Base-by-base conservation (phyloP, 345 rosid species). In the Murraya koenigii region DNA sequence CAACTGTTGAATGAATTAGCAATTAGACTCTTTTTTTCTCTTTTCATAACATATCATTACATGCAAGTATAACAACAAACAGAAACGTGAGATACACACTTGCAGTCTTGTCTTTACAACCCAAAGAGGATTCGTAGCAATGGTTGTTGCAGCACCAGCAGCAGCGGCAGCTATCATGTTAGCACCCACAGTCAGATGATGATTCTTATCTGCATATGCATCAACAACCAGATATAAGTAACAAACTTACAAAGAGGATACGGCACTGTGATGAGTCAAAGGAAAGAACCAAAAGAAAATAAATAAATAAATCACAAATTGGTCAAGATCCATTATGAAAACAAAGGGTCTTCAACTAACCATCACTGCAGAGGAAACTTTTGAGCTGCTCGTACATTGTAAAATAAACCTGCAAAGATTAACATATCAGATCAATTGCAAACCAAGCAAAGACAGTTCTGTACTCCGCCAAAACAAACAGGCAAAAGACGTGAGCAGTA, bases 101-200 rank as follows among this genome's bases (percentile, higher is more conserved):
- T 94, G 98, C 77, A 90, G 93, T 82, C 98, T 84, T 77, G 97
- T 92, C 88, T 93, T 93, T 77, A 93, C 98, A 84, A 92, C 98
- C 98, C 98, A 94, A 78, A 92, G 94, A 81, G 98, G 96, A 83
- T 92, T 93, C 8, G 94, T 93, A 59, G 82, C 87, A 69, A 91
- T 86, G 22, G 95, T 85, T 66, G 98, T 93, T 11, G 89, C 92
- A 80, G 90, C 98, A 36, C 98, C 95, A 82, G 96, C 98, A 79
- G 92, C 97, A 78, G 92, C 84, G 65, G 98, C 96, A 88, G 94
- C 98, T 54, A 90, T 81, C 87, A 94, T 78, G 74, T 91, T 93
- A 72, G 92, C 91, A 78, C 96, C 94, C 41, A 93, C 69, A 26
- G 90, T 86, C 13, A 93, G 89, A 77, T 85, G 89, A 69, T 83